Conservation (phyloP, 495 filamentous ascomycete species). For the Penicillium antarcticum region DNA sequence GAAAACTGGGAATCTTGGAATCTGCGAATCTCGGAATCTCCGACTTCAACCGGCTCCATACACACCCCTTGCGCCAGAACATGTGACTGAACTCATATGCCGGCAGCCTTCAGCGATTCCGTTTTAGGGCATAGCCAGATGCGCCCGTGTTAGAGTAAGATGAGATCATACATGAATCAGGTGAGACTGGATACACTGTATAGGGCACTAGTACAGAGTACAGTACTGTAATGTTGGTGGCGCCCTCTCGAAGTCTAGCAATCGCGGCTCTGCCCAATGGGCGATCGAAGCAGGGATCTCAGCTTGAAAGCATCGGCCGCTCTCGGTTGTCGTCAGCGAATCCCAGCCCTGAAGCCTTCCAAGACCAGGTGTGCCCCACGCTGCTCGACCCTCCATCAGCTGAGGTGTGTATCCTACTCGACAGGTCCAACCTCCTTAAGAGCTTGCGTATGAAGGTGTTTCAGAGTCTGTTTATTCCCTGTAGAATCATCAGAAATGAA, state of each 20-base stretch:
- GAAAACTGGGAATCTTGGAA: neutral
- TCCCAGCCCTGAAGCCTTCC: slow-evolving; percentile 21
- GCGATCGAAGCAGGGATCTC: slow-evolving; percentile 31
- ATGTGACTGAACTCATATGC: slow-evolving; percentile 31
- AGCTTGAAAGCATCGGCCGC: slow-evolving; percentile 19
- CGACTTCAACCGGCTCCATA: slow-evolving; percentile 1
- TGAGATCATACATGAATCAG: slow-evolving; percentile 15
- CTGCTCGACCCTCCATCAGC: slow-evolving; percentile 31
- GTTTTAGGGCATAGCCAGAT: slow-evolving; percentile 4
- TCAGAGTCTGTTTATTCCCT: neutral
- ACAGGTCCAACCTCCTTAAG: slow-evolving; percentile 11
- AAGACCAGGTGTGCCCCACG: slow-evolving; percentile 26
- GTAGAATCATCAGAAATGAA: neutral
- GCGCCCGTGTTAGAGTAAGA: slow-evolving; percentile 10
- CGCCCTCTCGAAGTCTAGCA: slow-evolving; percentile 21
- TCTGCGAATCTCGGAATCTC: neutral
- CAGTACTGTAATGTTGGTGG: slow-evolving; percentile 9
- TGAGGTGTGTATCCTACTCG: slow-evolving; percentile 19
- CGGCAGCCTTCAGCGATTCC: slow-evolving; percentile 20
- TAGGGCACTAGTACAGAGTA: neutral
- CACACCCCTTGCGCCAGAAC: slow-evolving; percentile 12
- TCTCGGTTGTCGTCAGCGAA: slow-evolving; percentile 21
- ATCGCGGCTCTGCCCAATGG: slow-evolving; percentile 28
- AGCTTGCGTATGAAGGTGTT: slow-evolving; percentile 4
- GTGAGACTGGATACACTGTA: neutral